phyloP scores from a whole-genome alignment of 495 filamentous ascomycete species.

The Penicillium soppii region DNA sequence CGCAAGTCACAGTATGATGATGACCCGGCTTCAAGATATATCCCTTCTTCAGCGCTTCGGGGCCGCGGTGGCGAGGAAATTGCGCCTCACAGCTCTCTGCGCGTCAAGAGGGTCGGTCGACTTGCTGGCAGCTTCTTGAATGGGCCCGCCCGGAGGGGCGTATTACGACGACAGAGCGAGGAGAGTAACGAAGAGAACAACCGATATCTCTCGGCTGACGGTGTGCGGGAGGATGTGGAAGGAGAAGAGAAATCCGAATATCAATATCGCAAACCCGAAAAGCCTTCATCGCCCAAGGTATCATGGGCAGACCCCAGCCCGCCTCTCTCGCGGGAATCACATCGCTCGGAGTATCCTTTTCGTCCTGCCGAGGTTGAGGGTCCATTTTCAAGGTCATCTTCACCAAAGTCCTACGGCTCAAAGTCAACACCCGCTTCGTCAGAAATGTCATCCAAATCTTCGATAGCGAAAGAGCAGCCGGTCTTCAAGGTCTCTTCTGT shows the following conservation, averaged over 20 bases:
- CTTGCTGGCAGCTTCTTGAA: constrained; percentile 70
- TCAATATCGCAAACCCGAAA: constrained; percentile 28
- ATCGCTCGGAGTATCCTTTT: constrained; percentile 24
- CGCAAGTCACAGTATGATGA: constrained; percentile 40
- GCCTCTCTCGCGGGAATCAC: constrained; percentile 24
- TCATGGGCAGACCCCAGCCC: constrained; percentile 49
- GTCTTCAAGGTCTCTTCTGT: constrained; percentile 66
- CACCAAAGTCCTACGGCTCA: constrained; percentile 41
- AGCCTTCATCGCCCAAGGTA: constrained; percentile 41
- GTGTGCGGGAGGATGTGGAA: constrained; percentile 25
- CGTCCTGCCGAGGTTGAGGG: constrained; percentile 25
- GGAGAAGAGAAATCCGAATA: constrained; percentile 27
- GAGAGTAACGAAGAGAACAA: constrained; percentile 54
- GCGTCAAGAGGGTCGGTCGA: constrained; percentile 71
- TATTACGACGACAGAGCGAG: constrained; percentile 68
- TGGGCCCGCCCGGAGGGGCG: constrained; percentile 70
- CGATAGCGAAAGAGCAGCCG: constrained; percentile 45
- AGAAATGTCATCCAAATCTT: constrained; percentile 40
- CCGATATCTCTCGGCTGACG: constrained; percentile 29
- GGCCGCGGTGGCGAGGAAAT: constrained; percentile 52
- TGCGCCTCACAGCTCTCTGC: constrained; percentile 65
- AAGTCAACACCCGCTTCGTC: constrained; percentile 44
- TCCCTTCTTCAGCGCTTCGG: constrained; percentile 51
- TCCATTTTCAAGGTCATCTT: constrained; percentile 39
- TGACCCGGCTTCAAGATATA: constrained; percentile 46